Conservation (phyloP, 2,329 filamentous ascomycete genomes). For the Dactylellina sp. region DNA sequence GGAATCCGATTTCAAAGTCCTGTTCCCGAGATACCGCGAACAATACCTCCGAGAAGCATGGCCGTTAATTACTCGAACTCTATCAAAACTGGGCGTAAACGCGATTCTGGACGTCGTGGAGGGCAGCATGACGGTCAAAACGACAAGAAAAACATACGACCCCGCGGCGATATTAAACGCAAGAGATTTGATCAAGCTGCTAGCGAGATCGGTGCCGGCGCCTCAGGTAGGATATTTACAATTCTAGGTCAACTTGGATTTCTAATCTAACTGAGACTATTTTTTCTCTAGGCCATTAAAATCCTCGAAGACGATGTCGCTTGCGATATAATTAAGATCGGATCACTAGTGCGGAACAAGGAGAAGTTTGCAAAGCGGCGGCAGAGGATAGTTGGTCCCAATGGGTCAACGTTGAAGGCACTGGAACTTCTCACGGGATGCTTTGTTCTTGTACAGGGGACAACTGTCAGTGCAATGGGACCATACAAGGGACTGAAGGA, state of each 20-base stretch:
- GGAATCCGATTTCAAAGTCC: slow-evolving; percentile 86
- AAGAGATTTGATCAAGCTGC: slow-evolving; percentile 90
- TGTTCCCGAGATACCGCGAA: slow-evolving; percentile 98
- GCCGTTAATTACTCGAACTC: slow-evolving; percentile 86
- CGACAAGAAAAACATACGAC: slow-evolving; percentile 89
- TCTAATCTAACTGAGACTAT: background rate
- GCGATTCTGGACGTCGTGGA: slow-evolving; percentile 95
- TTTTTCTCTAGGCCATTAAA: slow-evolving; percentile 77
- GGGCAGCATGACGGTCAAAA: slow-evolving; percentile 96
- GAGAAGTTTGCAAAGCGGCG: slow-evolving; percentile 94
- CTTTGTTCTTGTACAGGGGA: slow-evolving; percentile 95
- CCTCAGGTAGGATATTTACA: slow-evolving; percentile 70
- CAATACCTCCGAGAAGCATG: slow-evolving; percentile 91
- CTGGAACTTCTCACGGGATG: slow-evolving; percentile 90
- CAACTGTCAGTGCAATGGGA: slow-evolving; percentile 92
- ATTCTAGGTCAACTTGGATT: slow-evolving; percentile 47
- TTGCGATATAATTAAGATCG: slow-evolving; percentile 95
- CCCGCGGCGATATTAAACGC: slow-evolving; percentile 93
- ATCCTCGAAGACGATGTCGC: slow-evolving; percentile 92
- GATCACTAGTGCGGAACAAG: slow-evolving; percentile 89
- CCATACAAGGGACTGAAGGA: slow-evolving; percentile 94
- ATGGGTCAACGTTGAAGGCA: slow-evolving; percentile 91
- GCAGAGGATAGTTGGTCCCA: slow-evolving; percentile 90
- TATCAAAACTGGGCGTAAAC: slow-evolving; percentile 88
- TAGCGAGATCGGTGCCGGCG: slow-evolving; percentile 89